Base-by-base conservation (phyloP, 768 basidiomycete species). In the Trametes maxima region DNA sequence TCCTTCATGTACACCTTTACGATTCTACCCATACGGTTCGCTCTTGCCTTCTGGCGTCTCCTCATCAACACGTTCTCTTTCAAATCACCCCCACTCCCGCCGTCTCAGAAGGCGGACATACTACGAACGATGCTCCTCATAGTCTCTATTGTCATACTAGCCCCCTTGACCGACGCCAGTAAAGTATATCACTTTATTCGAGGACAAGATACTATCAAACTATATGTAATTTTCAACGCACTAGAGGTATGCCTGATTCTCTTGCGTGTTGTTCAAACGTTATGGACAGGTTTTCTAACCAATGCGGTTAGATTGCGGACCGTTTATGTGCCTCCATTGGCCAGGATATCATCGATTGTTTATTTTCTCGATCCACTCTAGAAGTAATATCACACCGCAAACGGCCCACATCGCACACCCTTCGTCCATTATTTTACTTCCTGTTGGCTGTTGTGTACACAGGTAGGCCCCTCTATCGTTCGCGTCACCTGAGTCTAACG, bases 221-320 rank as follows among this genome's bases (percentile, higher is more conserved):
- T 99, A 50, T 98, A 98, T 77, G 97, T 99, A 61, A 96, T 99
- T 52, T 99, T 98, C 77, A 98, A 98, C 73, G 95, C 95, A 12
- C 81, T 99, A 7, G 97, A 99, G 83, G 96, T 96, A 74, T 59
- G 86, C 72, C 21, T n/a, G 65, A 12, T 40, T 43, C 40, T 19
- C 51, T 37, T 14, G 52, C 44, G 17, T 21, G 11, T 25, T 17
- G 14, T 1, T 16, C n/a, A 5, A 11, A 17, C 47, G n/a, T 22
- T 11, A 2, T 13, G n/a, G 24, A n/a, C 17, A 24, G 47, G 24
- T 24, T 21, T 19, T 46, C 25, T 55, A 19, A 19, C 21, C 16
- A 2, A 13, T 19, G 7, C 12, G 52, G 6, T 16, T 65, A 98
- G 96, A 98, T 99, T 65, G 97, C 88, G 25, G 97, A 99, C 74